Conservation (phyloP, 2,329 filamentous ascomycete genomes). For the Pseudocercospora fijiensis region DNA sequence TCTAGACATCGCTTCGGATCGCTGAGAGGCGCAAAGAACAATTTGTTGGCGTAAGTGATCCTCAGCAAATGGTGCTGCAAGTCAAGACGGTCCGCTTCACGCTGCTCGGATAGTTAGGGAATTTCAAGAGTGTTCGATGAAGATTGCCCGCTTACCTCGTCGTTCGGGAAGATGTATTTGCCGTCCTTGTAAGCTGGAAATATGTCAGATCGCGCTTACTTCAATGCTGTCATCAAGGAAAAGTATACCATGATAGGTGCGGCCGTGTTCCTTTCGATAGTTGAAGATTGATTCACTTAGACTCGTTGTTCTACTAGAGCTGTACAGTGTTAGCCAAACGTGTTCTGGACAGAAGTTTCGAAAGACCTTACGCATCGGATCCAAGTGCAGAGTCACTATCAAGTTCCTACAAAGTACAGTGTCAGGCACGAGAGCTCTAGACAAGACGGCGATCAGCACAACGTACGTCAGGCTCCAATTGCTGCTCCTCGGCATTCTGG, state of each 20-base stretch:
- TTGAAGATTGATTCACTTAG: constrained; percentile 41
- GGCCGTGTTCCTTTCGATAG: constrained; percentile 40
- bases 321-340: constrained; percentile 18
- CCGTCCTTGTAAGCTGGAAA: constrained; percentile 41
- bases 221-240: not conserved
- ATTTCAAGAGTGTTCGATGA: constrained; percentile 21
- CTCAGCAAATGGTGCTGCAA: constrained; percentile 50
- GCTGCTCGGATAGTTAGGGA: constrained; percentile 25
- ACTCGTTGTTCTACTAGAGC: constrained; percentile 38
- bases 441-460: constrained; percentile 1
- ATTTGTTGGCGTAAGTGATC: constrained; percentile 47
- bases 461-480: constrained; percentile 40
- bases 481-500: constrained; percentile 38
- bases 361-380: constrained; percentile 35
- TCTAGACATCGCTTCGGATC: constrained; percentile 49
- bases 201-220: constrained; percentile 9
- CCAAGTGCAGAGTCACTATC: constrained; percentile 40
- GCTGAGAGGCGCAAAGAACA: constrained; percentile 48
- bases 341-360: not conserved
- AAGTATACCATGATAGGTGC: constrained; percentile 39
- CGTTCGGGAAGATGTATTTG: constrained; percentile 45
- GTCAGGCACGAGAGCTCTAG: constrained; percentile 8
- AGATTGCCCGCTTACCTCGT: constrained; percentile 34
- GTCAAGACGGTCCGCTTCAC: constrained; percentile 40
- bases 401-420: constrained; percentile 28